Evolutionary conservation across 2,329 filamentous ascomycete genomes (phyloP), one percentile per base, ranked within the genome.

Genomic region (Penicillium brasilianum): DNA sequence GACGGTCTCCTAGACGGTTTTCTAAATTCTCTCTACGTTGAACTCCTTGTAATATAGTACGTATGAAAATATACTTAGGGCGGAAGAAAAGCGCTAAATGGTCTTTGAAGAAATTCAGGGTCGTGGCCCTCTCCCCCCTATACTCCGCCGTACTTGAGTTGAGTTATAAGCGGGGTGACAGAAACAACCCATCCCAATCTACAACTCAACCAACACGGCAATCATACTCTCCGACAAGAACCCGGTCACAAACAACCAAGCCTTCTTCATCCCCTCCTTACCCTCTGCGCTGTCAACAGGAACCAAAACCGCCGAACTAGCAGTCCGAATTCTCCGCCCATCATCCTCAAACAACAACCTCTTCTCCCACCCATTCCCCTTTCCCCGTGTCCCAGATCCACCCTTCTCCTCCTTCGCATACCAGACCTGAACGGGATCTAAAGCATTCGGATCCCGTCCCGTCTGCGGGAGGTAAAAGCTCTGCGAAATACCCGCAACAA

Each of bases 281-380:
- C 4, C 79, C 0, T 64, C 74, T 51, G 82, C 80, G 84, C 41
- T 86, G 84, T 86, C 80, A 55, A 85, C 81, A 0, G 81, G 80
- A 1, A 88, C 78, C 46, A 88, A 59, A 0, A 87, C 80, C 0
- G 84, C 83, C 0, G 80, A 76, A 58, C 83, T 87, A 0, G 80
- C 80, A 6, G 77, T 80, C 11, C 85, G 76, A 28, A 88, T 74
- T 16, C 75, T 75, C 0, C 69, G 74, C 0, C 86, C 84, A 53
- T 88, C 85, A 62, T 88, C 87, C 48, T 85, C 79, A 60, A 88
- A 87, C 0, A 89, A 50, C 2, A 86, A 53, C n/a, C 71, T 76
- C 20, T 76, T 80, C 53, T 81, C 76, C 80, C 81, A 85, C 2
- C 53, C 62, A 28, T 28, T 3, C 25, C 25, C 25, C 25, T 28